A percentile compares a stretch with the other conserved stretches of the same genome.
Conservation (phyloP, 768 basidiomycete species). For the Cytidiella melzeri region DNA sequence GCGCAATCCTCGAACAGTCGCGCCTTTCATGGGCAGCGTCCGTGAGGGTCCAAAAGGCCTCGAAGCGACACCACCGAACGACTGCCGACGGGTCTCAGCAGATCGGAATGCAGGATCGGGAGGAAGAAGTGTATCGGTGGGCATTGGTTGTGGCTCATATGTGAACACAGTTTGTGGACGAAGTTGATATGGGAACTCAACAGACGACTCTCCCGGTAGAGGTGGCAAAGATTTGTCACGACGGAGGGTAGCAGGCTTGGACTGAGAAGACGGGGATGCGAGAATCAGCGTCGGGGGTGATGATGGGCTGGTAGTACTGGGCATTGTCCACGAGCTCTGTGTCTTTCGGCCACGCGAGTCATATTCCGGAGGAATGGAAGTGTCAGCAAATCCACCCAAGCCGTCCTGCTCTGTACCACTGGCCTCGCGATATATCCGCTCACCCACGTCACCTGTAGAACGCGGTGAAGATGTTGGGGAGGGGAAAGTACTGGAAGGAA, state of each 20-base stretch:
- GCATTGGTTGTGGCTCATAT: conserved; percentile 49
- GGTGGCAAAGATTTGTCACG: conserved; percentile 79
- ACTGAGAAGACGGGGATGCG: conserved; percentile 12
- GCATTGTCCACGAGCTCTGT: conserved; percentile 20
- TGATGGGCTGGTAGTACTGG: conserved; percentile 16
- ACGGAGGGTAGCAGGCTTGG: conserved; percentile 25
- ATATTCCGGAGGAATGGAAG: conserved; percentile 14
- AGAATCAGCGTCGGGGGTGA: too few species aligned
- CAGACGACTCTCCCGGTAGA: conserved; percentile 45
- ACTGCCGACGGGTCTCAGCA: conserved; percentile 60
- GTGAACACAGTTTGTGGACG: conserved; percentile 65
- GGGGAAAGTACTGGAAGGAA: conserved; percentile 68
- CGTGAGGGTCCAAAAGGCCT: conserved; percentile 47
- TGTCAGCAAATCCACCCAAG: conserved; percentile 23
- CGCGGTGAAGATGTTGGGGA: conserved; percentile 71
- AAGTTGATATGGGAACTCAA: conserved; percentile 23
- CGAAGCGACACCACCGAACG: conserved; percentile 63
- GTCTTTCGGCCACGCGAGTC: conserved; percentile 21
- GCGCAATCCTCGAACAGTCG: conserved; percentile 5
- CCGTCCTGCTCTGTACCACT: conserved; percentile 39
- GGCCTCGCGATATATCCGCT: conserved; percentile 36
- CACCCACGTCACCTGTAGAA: conserved; percentile 47
- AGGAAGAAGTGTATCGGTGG: conserved; percentile 44
- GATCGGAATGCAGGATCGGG: conserved; percentile 60
- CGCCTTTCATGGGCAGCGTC: conserved; percentile 37